Conservation (phyloP, 352 stramenopile genomes). For the Blastocystis sp. region DNA sequence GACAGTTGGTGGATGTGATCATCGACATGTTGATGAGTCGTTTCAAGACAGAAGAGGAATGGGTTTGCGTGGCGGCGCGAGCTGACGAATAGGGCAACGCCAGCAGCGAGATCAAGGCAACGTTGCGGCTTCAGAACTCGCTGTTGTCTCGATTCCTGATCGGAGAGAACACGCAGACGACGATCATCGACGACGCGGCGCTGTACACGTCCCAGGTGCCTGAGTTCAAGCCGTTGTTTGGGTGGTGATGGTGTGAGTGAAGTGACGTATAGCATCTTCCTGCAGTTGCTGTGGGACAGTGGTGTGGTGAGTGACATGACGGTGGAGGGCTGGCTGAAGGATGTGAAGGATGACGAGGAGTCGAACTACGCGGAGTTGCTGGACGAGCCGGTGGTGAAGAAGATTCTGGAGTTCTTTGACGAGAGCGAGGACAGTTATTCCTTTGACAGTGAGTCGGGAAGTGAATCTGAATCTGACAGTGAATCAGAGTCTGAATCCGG, state of each 20-base stretch:
- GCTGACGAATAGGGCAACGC: neutral
- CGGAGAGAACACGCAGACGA: neutral
- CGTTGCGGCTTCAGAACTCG: neutral
- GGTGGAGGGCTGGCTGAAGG: constrained; percentile 12
- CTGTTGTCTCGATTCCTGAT: constrained; percentile 36
- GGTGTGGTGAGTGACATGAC: constrained; percentile 10
- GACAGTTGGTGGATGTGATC: constrained; percentile 42
- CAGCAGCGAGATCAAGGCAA: neutral
- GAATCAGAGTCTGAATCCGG: neutral
- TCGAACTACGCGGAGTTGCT: constrained; percentile 37
- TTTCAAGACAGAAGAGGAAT: neutral
- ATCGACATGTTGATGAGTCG: constrained; percentile 6
- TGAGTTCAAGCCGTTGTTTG: constrained; percentile 49
- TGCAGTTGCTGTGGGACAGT: constrained; percentile 50
- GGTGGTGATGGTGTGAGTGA: neutral
- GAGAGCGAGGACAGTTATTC: neutral
- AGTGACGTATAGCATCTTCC: neutral
- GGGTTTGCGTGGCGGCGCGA: neutral
- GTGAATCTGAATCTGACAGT: constrained; percentile 9
- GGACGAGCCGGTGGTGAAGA: constrained; percentile 27
- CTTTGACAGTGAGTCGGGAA: neutral
- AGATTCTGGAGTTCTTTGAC: constrained; percentile 44
- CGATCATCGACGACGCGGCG: constrained; percentile 47
- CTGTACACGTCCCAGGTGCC: neutral
- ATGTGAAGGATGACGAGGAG: constrained; percentile 35